Conservation (phyloP, 2,329 filamentous ascomycete species). For the Hymenoscyphus albidus region DNA sequence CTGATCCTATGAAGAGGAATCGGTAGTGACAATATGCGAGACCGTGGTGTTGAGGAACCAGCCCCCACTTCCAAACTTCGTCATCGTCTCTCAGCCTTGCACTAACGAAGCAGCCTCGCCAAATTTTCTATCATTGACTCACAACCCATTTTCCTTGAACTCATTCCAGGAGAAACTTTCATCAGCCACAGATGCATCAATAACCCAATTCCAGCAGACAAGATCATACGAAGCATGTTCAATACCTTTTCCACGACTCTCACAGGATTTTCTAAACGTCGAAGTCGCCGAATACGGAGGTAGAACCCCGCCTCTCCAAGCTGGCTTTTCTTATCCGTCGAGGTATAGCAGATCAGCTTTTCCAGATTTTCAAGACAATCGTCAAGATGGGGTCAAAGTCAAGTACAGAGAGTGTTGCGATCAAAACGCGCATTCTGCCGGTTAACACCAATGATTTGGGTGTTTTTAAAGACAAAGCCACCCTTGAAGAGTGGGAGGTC, state of each 20-base stretch:
- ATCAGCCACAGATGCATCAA: conserved; percentile 13
- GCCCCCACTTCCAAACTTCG: background rate
- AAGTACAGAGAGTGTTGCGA: conserved; percentile 13
- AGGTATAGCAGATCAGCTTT: conserved; percentile 16
- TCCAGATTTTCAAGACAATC: conserved; percentile 4
- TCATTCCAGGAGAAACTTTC: background rate
- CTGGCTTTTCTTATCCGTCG: conserved; percentile 22
- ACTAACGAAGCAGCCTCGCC: conserved; percentile 8
- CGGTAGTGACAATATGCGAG: too few relatives aligned
- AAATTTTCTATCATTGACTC: conserved; percentile 7
- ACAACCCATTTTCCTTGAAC: background rate
- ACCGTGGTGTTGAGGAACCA: too few relatives aligned
- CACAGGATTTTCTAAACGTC: conserved; percentile 28
- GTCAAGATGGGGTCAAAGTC: conserved; percentile 25
- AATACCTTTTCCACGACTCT: conserved; percentile 15
- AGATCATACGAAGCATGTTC: conserved; percentile 25
- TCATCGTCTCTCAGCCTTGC: conserved; percentile 8
- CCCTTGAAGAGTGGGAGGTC: conserved; percentile 31
- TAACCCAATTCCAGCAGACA: background rate
- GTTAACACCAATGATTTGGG: conserved; percentile 25
- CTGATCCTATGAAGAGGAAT: too few relatives aligned
- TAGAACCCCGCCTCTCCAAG: conserved; percentile 11
- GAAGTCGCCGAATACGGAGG: conserved; percentile 26
- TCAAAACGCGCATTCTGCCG: conserved; percentile 28
- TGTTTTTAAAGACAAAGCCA: conserved; percentile 23